Base-by-base conservation (phyloP, 2,329 filamentous ascomycete genomes). In the Phialophora verrucosa region DNA sequence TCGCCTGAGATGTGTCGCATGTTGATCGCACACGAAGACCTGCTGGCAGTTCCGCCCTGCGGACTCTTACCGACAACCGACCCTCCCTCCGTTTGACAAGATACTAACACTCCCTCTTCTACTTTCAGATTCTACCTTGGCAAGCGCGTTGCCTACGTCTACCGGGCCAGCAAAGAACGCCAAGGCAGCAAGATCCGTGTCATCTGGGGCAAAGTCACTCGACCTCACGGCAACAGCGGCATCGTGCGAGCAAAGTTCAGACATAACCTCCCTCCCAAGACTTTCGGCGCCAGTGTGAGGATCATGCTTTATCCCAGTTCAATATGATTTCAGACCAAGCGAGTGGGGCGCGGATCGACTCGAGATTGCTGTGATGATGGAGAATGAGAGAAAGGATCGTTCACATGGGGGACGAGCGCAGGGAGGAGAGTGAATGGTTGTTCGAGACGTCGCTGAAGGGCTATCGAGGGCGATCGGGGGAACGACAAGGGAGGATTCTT, bases 91-190 rank as follows among this genome's bases (percentile, higher is more conserved):
- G 3, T n/a, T n/a, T 31, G 25, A n/a, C 14, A 10, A 1, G 2
- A 56, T 44, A 62, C 38, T 23, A 55, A 63, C 50, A 62, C 53
- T 54, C 61, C 60, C 11, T 57, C 20, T 63, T 62, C 64, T 35
- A 47, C 58, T 53, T 65, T 67, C 71, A 84, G 81, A 85, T 97
- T 97, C 91, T 99, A 99, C 87, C 87, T 92, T 75, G 95, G 95
- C 85, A 99, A 99, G 91, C 93, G 93, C 86, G 89, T 98, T 82
- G 95, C 95, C 82, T 99, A 93, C 84, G 93, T 99, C 84, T 99
- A 98, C 89, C 92, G 93, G 80, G 94, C 90, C 77, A 90, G 92
- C 84, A 93, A 90, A 85, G 92, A 97, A 87, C 88, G 97, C 80
- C 91, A 94, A 78, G 95, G 95, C 81, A 94, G 93, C 82, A 98